Conservation (phyloP, 1,284 basidiomycete genomes). For the Peniophora sp. region DNA sequence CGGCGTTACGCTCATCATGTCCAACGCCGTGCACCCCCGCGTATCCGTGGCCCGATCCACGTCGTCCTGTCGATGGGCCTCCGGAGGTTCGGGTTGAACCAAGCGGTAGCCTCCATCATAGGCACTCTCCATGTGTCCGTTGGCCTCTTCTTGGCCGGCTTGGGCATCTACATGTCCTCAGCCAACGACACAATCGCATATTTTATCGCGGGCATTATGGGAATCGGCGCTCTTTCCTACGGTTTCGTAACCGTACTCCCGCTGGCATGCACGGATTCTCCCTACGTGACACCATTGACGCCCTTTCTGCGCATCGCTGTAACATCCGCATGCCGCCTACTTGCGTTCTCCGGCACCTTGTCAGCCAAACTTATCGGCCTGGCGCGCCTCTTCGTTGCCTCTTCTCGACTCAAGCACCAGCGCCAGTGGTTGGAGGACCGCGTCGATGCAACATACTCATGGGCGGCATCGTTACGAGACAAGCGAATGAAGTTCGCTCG, state of each 20-base stretch:
- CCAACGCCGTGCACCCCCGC: conserved; percentile 9
- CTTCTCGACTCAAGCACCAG: background rate
- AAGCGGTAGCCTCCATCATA: background rate
- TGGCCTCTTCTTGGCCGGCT: conserved; percentile 6
- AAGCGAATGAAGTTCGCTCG: too few relatives aligned
- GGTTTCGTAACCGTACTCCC: background rate
- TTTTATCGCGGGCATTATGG: background rate
- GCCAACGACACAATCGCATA: conserved; percentile 8
- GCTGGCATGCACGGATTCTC: background rate
- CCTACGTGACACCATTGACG: background rate
- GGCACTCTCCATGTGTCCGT: conserved; percentile 5
- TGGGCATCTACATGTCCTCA: conserved; percentile 2
- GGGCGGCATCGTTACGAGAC: too few relatives aligned
- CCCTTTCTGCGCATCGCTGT: background rate
- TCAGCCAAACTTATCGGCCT: too few relatives aligned
- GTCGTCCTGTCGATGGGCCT: conserved; percentile 2
- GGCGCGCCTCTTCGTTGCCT: conserved; percentile 12
- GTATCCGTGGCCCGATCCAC: background rate
- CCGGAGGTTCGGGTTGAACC: background rate
- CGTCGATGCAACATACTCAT: too few relatives aligned
- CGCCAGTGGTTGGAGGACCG: too few relatives aligned
- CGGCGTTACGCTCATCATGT: conserved; percentile 19
- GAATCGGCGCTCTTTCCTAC: background rate
- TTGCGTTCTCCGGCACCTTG: too few relatives aligned
- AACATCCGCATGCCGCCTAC: background rate